Conservation (phyloP, 2,329 filamentous ascomycete genomes). For the Neonectria hederae region DNA sequence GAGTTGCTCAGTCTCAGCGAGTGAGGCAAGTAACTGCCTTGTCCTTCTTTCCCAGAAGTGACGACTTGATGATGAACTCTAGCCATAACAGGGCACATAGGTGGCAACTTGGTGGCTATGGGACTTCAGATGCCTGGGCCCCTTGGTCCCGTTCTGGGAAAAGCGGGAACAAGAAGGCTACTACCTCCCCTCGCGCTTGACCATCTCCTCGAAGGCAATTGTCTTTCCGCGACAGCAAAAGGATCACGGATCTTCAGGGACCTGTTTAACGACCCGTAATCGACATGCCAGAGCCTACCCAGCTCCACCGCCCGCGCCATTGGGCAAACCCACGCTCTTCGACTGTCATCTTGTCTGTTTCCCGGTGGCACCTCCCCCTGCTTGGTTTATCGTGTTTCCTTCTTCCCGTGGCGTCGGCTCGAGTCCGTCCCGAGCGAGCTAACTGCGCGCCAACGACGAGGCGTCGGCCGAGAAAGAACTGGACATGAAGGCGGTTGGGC, state of each 20-base stretch:
- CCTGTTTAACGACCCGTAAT: slow-evolving; percentile 34
- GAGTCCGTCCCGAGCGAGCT: slow-evolving; percentile 36
- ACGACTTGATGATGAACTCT: slow-evolving; percentile 2
- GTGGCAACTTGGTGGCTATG: slow-evolving; percentile 1
- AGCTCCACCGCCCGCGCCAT: slow-evolving; percentile 16
- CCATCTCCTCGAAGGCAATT: neutral
- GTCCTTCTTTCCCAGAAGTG: neutral
- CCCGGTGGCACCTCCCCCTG: slow-evolving; percentile 10
- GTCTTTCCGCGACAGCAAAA: slow-evolving; percentile 35
- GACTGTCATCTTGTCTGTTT: slow-evolving; percentile 32
- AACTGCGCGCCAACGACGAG: slow-evolving; percentile 33
- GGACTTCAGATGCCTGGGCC: too few relatives aligned
- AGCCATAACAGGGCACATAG: neutral
- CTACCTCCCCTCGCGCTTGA: neutral
- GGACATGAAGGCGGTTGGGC: slow-evolving; percentile 25
- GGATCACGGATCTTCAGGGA: slow-evolving; percentile 37
- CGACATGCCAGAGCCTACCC: slow-evolving; percentile 34
- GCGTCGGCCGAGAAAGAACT: slow-evolving; percentile 38
- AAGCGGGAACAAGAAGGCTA: too few relatives aligned
- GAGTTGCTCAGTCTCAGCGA: slow-evolving; percentile 12
- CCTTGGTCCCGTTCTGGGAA: too few relatives aligned
- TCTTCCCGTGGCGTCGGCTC: slow-evolving; percentile 40
- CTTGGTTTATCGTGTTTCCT: slow-evolving; percentile 33
- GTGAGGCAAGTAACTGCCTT: neutral
- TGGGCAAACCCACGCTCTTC: slow-evolving; percentile 1